Conservation (phyloP, 768 basidiomycete genomes). For the Leccinum barrowsii region DNA sequence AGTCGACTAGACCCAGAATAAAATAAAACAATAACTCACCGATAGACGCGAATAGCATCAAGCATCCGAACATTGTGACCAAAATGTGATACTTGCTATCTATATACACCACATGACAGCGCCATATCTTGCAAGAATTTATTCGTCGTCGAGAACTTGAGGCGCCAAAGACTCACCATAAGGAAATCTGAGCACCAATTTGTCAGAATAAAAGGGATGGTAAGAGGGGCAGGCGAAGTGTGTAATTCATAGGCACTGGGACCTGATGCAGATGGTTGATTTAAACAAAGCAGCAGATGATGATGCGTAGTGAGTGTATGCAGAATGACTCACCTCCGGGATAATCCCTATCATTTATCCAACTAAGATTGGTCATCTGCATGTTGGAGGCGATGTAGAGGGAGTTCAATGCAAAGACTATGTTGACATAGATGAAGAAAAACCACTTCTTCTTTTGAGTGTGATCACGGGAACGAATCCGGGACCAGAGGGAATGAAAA, state of each 20-base stretch:
- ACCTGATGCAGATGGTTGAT: neutral
- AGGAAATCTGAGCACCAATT: conserved; percentile 31
- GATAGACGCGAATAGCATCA: conserved; percentile 25
- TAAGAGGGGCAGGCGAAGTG: conserved; percentile 24
- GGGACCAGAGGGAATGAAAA: conserved; percentile 24
- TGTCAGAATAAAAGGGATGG: conserved; percentile 24
- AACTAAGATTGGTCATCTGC: conserved; percentile 25
- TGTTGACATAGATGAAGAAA: conserved; percentile 28
- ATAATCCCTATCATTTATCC: conserved; percentile 30
- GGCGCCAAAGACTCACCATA: conserved; percentile 21
- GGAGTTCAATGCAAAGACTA: conserved; percentile 29
- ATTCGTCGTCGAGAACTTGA: neutral
- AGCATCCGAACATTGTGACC: conserved; percentile 13
- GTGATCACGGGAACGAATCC: conserved; percentile 12
- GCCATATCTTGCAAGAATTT: conserved; percentile 26
- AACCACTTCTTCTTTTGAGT: conserved; percentile 20
- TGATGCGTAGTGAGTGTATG: neutral
- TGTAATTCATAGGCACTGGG: conserved; percentile 13
- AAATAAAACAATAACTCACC: conserved; percentile 9
- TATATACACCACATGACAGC: conserved; percentile 31
- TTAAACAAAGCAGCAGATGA: too few species aligned
- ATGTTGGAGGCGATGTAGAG: conserved; percentile 22
- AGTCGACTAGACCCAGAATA: neutral
- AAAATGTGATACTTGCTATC: conserved; percentile 19
- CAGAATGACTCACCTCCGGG: conserved; percentile 24